These are phyloP conservation scores for Sorghum bicolor DNA, from an alignment of 176 grass and related monocot genomes.

Conservation along the genomic window DNA sequence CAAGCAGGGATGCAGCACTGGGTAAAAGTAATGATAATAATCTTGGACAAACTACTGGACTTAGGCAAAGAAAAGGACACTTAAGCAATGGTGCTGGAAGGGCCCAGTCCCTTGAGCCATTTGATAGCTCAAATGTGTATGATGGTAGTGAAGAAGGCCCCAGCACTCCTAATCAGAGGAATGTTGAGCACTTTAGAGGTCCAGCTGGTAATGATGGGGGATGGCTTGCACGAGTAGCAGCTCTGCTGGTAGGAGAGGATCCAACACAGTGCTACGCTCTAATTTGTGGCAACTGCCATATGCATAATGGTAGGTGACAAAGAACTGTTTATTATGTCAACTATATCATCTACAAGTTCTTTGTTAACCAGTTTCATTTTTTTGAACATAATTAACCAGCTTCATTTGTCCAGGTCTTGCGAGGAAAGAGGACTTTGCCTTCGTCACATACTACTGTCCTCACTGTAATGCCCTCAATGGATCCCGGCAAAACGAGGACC, in stretches of 20 bases:
- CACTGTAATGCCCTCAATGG: slow-evolving; percentile 80
- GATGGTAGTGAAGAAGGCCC: slow-evolving; percentile 46
- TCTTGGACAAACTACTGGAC: slow-evolving; percentile 35
- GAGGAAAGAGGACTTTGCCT: slow-evolving; percentile 86
- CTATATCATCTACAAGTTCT: background rate
- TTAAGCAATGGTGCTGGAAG: slow-evolving; percentile 9
- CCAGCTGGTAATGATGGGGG: slow-evolving; percentile 50
- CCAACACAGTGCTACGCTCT: slow-evolving; percentile 87
- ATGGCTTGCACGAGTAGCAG: slow-evolving; percentile 82
- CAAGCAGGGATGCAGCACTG: slow-evolving; percentile 20
- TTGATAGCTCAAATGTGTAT: slow-evolving; percentile 32
- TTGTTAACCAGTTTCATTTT: slow-evolving; percentile 13
- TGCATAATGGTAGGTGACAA: slow-evolving; percentile 73
- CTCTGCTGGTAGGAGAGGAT: slow-evolving; percentile 94
- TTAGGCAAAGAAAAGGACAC: slow-evolving; percentile 55
- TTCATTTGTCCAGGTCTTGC: slow-evolving; percentile 58
- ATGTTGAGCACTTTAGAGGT: slow-evolving; percentile 60
- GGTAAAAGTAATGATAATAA: slow-evolving; percentile 43
- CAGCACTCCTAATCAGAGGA: slow-evolving; percentile 38
- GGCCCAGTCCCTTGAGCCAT: slow-evolving; percentile 18
- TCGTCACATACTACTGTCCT: slow-evolving; percentile 87
- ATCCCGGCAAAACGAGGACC: slow-evolving; percentile 43
- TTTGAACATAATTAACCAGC: background rate
- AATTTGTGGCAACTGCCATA: slow-evolving; percentile 83
- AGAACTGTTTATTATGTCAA: background rate